Conservation (phyloP, 2,329 filamentous ascomycete species). For the Sarocladium strictum region DNA sequence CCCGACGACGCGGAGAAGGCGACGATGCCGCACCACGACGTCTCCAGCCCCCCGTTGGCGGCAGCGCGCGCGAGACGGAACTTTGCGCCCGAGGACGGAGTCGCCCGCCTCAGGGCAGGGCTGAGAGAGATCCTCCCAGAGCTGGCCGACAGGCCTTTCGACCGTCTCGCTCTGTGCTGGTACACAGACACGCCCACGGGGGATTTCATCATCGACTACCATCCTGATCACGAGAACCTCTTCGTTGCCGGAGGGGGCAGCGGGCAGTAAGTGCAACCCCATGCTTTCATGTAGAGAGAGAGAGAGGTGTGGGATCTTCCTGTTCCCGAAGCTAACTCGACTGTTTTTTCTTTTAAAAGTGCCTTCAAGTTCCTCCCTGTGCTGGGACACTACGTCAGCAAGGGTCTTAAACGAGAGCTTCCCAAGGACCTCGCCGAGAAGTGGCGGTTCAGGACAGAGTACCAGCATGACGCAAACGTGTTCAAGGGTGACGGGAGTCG, state of each 20-base stretch:
- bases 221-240: conserved; percentile 40
- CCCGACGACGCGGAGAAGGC: not conserved
- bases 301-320: too few relatives aligned
- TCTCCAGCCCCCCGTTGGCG: conserved; percentile 11
- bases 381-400: conserved; percentile 11
- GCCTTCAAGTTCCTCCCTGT: conserved; percentile 17
- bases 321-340: too few relatives aligned
- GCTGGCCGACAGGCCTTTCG: conserved; percentile 13
- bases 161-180: conserved; percentile 10
- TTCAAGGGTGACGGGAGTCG: conserved; percentile 15
- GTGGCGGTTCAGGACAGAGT: conserved; percentile 12
- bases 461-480: conserved; percentile 11
- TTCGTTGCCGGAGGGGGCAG: conserved; percentile 42
- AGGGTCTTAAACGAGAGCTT: conserved; percentile 12
- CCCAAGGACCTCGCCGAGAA: conserved; percentile 9
- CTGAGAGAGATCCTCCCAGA: conserved; percentile 15
- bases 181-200: conserved; percentile 1
- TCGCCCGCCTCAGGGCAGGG: conserved; percentile 12
- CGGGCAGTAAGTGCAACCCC: not conserved
- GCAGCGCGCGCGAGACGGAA: conserved; percentile 11
- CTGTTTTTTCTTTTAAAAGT: not conserved
- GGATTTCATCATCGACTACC: conserved; percentile 17
- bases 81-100: conserved; percentile 14
- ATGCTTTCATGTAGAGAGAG: not conserved
- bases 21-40: not conserved